Evolutionary conservation across 352 stramenopile species (phyloP), one percentile per base, ranked within the genome.

Genomic region (Phytophthora meadii): DNA sequence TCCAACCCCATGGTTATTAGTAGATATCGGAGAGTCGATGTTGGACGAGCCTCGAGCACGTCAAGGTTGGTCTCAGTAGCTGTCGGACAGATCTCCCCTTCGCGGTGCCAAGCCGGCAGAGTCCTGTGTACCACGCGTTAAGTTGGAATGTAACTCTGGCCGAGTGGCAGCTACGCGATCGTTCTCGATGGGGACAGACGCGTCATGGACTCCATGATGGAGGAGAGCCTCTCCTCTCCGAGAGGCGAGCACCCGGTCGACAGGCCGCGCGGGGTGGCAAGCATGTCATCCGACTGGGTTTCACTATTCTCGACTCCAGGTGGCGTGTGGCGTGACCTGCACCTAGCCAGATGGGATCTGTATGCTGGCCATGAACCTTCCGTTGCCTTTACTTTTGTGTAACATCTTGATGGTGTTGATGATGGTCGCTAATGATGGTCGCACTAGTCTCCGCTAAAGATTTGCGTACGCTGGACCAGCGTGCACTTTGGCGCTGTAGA

Each of bases 1-100:
- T 82, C 68, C 28, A 70, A 44, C 44, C 64, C 65, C 76, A 84
- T 84, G 25, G 37, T 61, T 4, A 45, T 27, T 54, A 36, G 32
- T n/a, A 39, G 40, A 54, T 68, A 55, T 53, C 36, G 48, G 11
- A 46, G 48, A 46, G 48, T 10, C 40, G 47, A 45, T 54, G 44
- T 40, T 56, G 24, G 65, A 48, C 41, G 28, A 41, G 27, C 27
- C 25, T 37, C 45, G 45, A 37, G 45, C 19, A n/a, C 22, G 28
- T 54, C 47, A 28, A 54, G 47, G 47, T 54, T 30, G 9, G 28
- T 42, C 28, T 41, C 28, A 17, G 36, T 42, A 19, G 30, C 30
- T 42, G 47, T 28, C n/a, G 47, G 17, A 28, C 46, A 52, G 34
- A 42, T 61, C 22, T 63, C 34, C 15, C 3, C 17, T 58, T 50